Conservation (phyloP, 1,284 basidiomycete genomes). For the Ceratobasidium sp. region DNA sequence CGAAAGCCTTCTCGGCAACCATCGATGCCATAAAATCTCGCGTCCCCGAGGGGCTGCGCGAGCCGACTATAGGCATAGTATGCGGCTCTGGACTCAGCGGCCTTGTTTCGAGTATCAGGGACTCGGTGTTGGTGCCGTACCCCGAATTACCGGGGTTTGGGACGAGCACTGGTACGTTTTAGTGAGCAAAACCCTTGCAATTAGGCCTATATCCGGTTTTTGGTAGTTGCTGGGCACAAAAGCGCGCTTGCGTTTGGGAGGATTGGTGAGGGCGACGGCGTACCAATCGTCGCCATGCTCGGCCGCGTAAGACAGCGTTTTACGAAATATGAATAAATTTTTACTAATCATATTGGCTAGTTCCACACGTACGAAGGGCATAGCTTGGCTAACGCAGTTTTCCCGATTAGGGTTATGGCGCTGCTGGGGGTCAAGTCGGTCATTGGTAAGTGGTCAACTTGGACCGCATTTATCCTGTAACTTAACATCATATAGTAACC, state of each 20-base stretch:
- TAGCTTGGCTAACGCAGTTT: constrained; percentile 72
- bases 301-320: constrained; percentile 68
- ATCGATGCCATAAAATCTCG: constrained; percentile 44
- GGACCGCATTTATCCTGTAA: neutral
- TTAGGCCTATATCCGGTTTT: constrained; percentile 22
- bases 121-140: constrained; percentile 43
- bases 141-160: constrained; percentile 48
- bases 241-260: constrained; percentile 82
- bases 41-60: constrained; percentile 33
- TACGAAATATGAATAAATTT: too few species aligned
- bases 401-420: constrained; percentile 82
- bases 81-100: constrained; percentile 49
- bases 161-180: constrained; percentile 71
- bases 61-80: constrained; percentile 49
- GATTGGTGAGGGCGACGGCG: constrained; percentile 67
- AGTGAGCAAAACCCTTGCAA: neutral
- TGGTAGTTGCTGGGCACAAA: constrained; percentile 77
- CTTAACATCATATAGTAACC: constrained; percentile 69
- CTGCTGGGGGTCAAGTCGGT: constrained; percentile 77
- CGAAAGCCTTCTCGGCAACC: constrained; percentile 21
- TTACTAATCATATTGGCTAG: constrained; percentile 58
- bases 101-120: constrained; percentile 43
- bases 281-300: constrained; percentile 86
- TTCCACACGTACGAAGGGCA: constrained; percentile 89
- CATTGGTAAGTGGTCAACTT: constrained; percentile 66